Base-by-base conservation (phyloP, 23 red algal species). In the Gracilariopsis chorda region DNA sequence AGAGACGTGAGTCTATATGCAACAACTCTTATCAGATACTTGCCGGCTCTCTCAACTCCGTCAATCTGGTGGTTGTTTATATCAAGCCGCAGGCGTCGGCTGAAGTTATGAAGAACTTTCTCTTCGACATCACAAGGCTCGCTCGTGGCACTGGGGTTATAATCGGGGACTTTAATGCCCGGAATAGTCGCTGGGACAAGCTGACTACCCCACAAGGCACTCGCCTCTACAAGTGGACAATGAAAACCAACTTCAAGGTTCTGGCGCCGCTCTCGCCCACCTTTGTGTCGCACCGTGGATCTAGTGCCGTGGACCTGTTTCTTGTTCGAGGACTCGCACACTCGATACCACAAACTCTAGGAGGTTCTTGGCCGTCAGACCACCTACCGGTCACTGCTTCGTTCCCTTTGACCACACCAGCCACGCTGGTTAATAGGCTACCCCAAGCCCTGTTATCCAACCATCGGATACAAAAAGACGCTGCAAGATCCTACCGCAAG, bases 251-350 rank as follows among this genome's bases (percentile, higher is more conserved):
- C 13, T 70, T 42, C 59, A 7, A 19, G 14, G 25, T 86, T 0
- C 19, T 33, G 4, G 61, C 82, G 4, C 82, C 82, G 6, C 7
- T 0, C 0, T 16, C 5, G 13, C 30, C 82, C 11, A 86, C 55
- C 2, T 69, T 42, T 0, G 24, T 3, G 16, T 51, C 82, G 4
- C 37, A 71, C n/a, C 14, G 34, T 29, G 82, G 82, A 14, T 33
- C 82, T 17, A 86, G 56, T 69, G 57, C 24, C n/a, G 64, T 69
- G 0, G 82, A 86, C 34, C 8, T 86, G 6, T 43, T 73, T 46
- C 34, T 86, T 17, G 14, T 47, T 8, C 30, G 33, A 47, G 42
- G 42, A 9, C 7, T 61, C 56, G n/a, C n/a, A 9, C n/a, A 9
- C 20, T 19, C 6, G 9, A 61, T 8, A 21, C 7, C 9, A 7